Percentiles rank a stretch among this genome's conserved stretches.
Conservation (phyloP, 177 flowering plant species). For the Vitis hybrid region DNA sequence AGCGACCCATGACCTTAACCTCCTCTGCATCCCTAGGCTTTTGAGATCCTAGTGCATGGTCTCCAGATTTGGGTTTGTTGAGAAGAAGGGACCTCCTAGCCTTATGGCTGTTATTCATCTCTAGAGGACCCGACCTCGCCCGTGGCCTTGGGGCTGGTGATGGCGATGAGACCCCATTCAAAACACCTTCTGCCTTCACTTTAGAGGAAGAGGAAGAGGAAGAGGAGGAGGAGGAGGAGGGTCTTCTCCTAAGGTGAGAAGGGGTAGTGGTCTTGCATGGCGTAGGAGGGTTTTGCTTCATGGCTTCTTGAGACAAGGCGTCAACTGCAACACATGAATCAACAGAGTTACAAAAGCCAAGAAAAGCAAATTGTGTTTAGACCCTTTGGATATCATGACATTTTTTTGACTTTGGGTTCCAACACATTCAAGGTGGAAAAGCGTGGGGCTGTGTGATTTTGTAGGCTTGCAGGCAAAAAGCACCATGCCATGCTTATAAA, state of each 20-base stretch:
- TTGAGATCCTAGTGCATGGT: conserved; percentile 23
- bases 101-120: conserved; percentile 23
- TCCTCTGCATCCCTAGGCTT: conserved; percentile 32
- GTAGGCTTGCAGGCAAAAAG: no score
- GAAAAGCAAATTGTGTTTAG: no score
- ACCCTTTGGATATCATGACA: no score
- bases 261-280: conserved; percentile 22
- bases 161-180: conserved; percentile 2
- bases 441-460: no score
- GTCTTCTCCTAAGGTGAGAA: conserved; percentile 25
- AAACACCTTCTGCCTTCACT: conserved; percentile 12
- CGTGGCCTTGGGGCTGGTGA: conserved; percentile 24
- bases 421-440: no score
- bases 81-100: conserved; percentile 27
- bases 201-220: conserved; percentile 14
- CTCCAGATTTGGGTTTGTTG: conserved; percentile 36
- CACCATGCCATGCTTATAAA: no score
- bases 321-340: no score
- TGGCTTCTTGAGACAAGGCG: no score
- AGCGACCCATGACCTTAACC: conserved; percentile 19
- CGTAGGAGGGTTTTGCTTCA: no score
- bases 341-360: no score
- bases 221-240: no score
- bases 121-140: conserved; percentile 21
- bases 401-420: no score